Conservation (phyloP, 2,329 filamentous ascomycete species). For the Fusarium liriodendri region DNA sequence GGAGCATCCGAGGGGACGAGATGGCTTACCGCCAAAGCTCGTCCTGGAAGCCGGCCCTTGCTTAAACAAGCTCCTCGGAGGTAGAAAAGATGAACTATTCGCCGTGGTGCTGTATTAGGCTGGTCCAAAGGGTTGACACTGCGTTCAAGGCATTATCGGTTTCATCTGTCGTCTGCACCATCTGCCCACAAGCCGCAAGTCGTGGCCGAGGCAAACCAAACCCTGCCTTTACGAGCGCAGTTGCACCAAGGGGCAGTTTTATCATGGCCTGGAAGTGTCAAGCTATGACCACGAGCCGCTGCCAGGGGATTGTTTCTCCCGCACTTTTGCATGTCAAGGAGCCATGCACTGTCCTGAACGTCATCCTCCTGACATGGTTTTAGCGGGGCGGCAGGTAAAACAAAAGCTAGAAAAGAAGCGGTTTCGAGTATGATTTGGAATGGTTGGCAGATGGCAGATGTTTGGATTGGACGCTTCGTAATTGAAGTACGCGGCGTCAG, state of each 20-base stretch:
- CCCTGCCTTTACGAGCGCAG: not conserved
- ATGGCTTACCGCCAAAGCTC: not conserved
- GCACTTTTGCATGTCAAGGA: not conserved
- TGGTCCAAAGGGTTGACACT: not conserved
- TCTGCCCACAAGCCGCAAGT: not conserved
- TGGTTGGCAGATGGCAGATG: not conserved
- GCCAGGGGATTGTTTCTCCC: not conserved
- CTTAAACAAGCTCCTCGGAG: not conserved
- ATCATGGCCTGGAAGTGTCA: not conserved
- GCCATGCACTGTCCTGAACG: not conserved
- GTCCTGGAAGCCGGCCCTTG: not conserved
- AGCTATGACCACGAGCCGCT: not conserved
- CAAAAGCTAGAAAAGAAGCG: not conserved
- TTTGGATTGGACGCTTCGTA: not conserved
- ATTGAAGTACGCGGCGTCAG: not conserved
- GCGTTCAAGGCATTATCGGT: not conserved
- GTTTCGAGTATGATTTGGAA: not conserved
- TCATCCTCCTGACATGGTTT: constrained; percentile 6
- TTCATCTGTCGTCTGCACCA: not conserved
- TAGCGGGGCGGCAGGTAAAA: not conserved
- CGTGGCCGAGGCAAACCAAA: constrained; percentile 1
- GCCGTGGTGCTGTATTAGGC: not conserved
- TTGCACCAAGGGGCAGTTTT: not conserved
- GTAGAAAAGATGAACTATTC: not conserved
- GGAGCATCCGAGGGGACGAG: not conserved